phyloP scores from a whole-genome alignment of 2,329 filamentous ascomycete genomes.

The Dactylellina sp. region DNA sequence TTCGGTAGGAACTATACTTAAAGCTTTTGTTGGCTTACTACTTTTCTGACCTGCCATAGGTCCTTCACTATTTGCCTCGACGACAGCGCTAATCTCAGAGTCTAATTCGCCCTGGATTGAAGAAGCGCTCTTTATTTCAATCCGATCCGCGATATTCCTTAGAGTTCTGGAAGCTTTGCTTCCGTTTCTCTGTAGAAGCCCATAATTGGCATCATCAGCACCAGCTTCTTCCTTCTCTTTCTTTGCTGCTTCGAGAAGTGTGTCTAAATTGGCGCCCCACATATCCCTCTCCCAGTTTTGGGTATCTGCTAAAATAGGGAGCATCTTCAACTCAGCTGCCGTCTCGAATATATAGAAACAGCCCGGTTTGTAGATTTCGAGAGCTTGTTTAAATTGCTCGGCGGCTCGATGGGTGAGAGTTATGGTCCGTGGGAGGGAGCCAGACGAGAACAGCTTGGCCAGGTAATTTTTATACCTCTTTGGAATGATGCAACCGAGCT shows the following conservation, averaged over 20 bases:
- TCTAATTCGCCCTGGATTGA: no score
- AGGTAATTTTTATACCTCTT: not conserved
- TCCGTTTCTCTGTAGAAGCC: no score
- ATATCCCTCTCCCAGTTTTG: slow-evolving; percentile 34
- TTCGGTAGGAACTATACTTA: slow-evolving; percentile 4
- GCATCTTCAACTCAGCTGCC: slow-evolving; percentile 30
- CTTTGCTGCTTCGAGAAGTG: not conserved
- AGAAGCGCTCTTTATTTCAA: not conserved
- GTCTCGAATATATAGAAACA: slow-evolving; percentile 35
- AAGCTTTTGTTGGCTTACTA: not conserved
- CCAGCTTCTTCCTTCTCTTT: not conserved
- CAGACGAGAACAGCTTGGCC: not conserved
- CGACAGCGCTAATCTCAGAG: not conserved
- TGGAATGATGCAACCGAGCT: slow-evolving; percentile 25
- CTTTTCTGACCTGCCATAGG: not conserved
- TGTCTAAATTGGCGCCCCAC: slow-evolving; percentile 9
- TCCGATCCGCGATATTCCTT: slow-evolving; percentile 11
- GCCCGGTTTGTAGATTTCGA: slow-evolving; percentile 23
- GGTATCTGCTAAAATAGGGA: slow-evolving; percentile 12
- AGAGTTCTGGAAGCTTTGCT: slow-evolving; percentile 15
- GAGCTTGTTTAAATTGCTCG: slow-evolving; percentile 18
- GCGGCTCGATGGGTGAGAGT: slow-evolving; percentile 1
- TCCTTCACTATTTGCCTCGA: no score
- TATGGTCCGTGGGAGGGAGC: not conserved
- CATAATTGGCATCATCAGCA: not conserved